Base-by-base conservation (phyloP, 805 yeast species). In the Kazachstania martiniae region DNA sequence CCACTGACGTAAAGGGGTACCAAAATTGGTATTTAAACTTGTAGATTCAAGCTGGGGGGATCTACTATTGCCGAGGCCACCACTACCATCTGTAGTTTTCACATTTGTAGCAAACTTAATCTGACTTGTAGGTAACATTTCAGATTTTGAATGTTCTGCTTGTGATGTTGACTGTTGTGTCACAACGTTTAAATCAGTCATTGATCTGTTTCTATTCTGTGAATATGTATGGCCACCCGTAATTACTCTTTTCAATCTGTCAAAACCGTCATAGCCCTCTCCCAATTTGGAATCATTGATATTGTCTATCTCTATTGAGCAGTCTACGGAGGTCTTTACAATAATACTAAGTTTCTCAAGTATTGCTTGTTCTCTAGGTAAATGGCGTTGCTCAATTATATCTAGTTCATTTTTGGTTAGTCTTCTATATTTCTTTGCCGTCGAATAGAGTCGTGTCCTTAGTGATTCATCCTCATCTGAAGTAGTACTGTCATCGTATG, bases 21-120 rank as follows among this genome's bases (percentile, higher is more conserved):
- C n/a, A n/a, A n/a, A n/a, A n/a, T n/a, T n/a, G n/a, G n/a, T n/a
- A n/a, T n/a, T n/a, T n/a, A n/a, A n/a, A n/a, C n/a, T n/a, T n/a
- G n/a, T n/a, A n/a, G n/a, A n/a, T n/a, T n/a, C n/a, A n/a, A 19
- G 15, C 26, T 15, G 8, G 21, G 27, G 18, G 25, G 17, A 37
- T 28, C 36, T 28, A 26, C 35, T 17, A 26, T 37, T 40, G 1
- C 45, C 49, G 16, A 47, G 22, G 3, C 41, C 49, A 17, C 38
- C 35, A n/a, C 30, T 33, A 5, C 55, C 55, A 32, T 50, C 56
- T 9, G 26, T 36, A 12, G 36, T 18, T 19, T 44, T 44, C 4
- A 47, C 54, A 21, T 37, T 33, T 3, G 46, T 32, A 2, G 55
- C 54, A 35, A 52, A 51, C 29, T 19, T 19, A n/a, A n/a, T n/a